phyloP scores from a whole-genome alignment of 805 yeast genomes.

The Tetrapisispora fleetii region DNA sequence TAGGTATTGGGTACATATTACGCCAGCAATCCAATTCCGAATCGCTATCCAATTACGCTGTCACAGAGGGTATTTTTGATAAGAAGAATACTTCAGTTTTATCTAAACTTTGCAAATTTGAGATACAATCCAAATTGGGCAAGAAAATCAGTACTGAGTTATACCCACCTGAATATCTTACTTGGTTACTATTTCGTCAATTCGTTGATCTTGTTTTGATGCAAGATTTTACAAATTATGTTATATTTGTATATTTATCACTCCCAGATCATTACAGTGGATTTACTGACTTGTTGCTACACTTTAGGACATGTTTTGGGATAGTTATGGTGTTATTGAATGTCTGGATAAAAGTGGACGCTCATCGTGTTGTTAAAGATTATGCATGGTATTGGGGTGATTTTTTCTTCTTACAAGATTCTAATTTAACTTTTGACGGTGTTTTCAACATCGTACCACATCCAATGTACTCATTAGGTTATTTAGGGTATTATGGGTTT shows the following conservation, averaged over 20 bases:
- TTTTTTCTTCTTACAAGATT: slow-evolving; percentile 68
- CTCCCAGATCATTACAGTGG: slow-evolving; percentile 23
- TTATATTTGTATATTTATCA: slow-evolving; percentile 48
- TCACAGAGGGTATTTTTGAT: slow-evolving; percentile 35
- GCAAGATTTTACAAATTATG: slow-evolving; percentile 74
- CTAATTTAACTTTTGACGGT: slow-evolving; percentile 72
- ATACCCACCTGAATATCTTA: slow-evolving; percentile 65
- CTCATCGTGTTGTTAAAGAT: slow-evolving; percentile 83
- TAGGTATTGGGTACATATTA: slow-evolving; percentile 65
- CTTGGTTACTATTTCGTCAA: slow-evolving; percentile 74
- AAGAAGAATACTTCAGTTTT: slow-evolving; percentile 23
- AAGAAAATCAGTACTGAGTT: slow-evolving; percentile 13
- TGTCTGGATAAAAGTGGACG: slow-evolving; percentile 77
- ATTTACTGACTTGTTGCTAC: neutral
- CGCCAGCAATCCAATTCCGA: slow-evolving; percentile 55
- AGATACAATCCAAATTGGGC: slow-evolving; percentile 39
- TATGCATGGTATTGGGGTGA: slow-evolving; percentile 97
- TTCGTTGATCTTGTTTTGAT: slow-evolving; percentile 72
- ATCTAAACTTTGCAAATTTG: slow-evolving; percentile 36
- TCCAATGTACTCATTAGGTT: slow-evolving; percentile 87
- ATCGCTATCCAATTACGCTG: slow-evolving; percentile 44
- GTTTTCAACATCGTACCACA: slow-evolving; percentile 89
- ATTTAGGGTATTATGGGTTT: slow-evolving; percentile 78
- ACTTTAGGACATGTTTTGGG: slow-evolving; percentile 47
- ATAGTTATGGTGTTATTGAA: slow-evolving; percentile 56